Evolutionary conservation across 169 alveolate species (phyloP), one percentile per base, ranked within the genome.

Genomic region (Prorocentrum cordatum): DNA sequence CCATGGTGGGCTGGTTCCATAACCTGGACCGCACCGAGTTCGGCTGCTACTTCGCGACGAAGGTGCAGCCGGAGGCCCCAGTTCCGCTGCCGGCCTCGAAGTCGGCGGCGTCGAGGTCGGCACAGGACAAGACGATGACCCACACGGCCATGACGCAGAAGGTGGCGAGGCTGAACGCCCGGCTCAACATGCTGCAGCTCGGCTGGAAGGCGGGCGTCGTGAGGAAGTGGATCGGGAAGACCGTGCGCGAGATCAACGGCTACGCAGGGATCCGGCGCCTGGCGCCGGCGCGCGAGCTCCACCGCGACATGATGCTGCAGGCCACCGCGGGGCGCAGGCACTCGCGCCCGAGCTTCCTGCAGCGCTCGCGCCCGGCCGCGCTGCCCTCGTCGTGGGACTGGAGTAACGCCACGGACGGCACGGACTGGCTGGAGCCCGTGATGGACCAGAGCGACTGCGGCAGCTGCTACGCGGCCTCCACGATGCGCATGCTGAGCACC

Each of bases 361-460:
- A n/a, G n/a, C n/a, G n/a, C n/a, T n/a, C n/a, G n/a, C n/a, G n/a
- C n/a, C n/a, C n/a, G n/a, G n/a, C n/a, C n/a, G n/a, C n/a, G 50
- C 72, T 31, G 72, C 72, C 72, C 2, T 27, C 27, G 12, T 31
- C 72, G 45, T 27, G 45, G 45, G 33, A 22, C 58, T 22, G 77
- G 31, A 32, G 33, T 38, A 33, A 67, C 26, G 77, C 35, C n/a
- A n/a, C n/a, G 32, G n/a, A 24, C 14, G 83, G 83, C 20, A 62
- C 39, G 18, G 32, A 31, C 64, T 71, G 35, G 26, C 39, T 79
- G 18, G 92, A 85, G 50, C 79, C 85, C n/a, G 67, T 59, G 16
- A 85, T 85, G 79, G 80, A 85, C 77, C 92, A 93, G 67, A 59
- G 73, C 50, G 88, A 66, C 24, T 93, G 95, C 84, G 95, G 95